Evolutionary conservation across 2,329 filamentous ascomycete genomes (phyloP).

Genomic region (Davidsoniella virescens): DNA sequence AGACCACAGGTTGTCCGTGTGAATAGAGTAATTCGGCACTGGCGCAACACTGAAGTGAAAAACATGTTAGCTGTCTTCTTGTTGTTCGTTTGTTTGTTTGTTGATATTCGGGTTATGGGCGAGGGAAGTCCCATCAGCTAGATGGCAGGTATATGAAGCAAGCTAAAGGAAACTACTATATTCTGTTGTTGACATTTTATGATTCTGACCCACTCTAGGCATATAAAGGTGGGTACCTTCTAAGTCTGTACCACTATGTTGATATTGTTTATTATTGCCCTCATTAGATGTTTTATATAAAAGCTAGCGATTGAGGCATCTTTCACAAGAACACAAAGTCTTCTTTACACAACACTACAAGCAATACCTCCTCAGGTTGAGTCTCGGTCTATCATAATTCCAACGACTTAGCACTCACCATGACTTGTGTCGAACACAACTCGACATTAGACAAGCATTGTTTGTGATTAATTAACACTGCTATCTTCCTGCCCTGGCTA

Average conservation of each 20-base stretch:
- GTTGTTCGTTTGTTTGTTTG: not conserved
- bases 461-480: not conserved
- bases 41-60: constrained; percentile 31
- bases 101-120: not conserved
- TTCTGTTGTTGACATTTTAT: not conserved
- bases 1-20: constrained; percentile 56
- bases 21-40: constrained; percentile 57
- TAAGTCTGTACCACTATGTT: not conserved
- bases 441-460: too few relatives aligned
- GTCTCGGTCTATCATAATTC: too few relatives aligned
- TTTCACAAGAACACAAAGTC: too few relatives aligned
- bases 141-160: too few relatives aligned
- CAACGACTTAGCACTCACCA: too few relatives aligned
- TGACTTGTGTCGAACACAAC: too few relatives aligned
- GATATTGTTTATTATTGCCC: too few relatives aligned
- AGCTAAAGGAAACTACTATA: not conserved
- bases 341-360: too few relatives aligned
- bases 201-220: not conserved
- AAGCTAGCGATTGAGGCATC: too few relatives aligned
- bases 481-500: not conserved
- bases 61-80: constrained; percentile 26
- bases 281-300: too few relatives aligned
- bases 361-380: too few relatives aligned
- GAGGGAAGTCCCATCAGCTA: not conserved
- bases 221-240: not conserved